Evolutionary conservation across 768 basidiomycete species (phyloP).

Genomic region (Boletellus sp.): DNA sequence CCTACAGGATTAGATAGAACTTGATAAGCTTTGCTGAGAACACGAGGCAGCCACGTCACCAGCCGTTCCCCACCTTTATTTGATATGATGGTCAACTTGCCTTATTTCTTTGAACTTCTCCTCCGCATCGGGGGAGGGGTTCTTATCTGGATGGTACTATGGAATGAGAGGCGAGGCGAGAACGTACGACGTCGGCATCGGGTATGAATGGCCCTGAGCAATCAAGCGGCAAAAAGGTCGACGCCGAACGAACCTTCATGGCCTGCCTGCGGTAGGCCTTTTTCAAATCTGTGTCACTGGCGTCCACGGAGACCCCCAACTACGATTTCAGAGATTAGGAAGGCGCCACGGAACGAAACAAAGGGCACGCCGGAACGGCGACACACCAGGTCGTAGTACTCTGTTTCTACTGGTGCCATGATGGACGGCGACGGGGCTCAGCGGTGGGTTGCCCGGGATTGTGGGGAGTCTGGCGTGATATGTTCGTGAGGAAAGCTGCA

Average conservation of each 20-base stretch:
- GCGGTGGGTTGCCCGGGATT: neutral
- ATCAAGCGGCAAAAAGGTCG: neutral
- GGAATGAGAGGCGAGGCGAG: neutral
- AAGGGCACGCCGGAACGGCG: neutral
- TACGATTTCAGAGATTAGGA: constrained; percentile 25
- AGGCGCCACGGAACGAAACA: neutral
- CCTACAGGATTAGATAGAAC: constrained; percentile 80
- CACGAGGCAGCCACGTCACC: constrained; percentile 19
- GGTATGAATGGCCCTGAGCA: neutral
- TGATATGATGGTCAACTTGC: constrained; percentile 36
- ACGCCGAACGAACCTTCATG: constrained; percentile 64
- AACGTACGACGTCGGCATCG: neutral
- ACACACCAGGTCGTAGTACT: constrained; percentile 82
- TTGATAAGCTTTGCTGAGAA: constrained; percentile 86
- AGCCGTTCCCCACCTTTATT: constrained; percentile 7
- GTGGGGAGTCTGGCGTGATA: neutral
- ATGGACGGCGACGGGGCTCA: neutral
- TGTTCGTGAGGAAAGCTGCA: neutral
- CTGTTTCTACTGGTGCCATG: constrained; percentile 89
- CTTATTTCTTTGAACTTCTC: constrained; percentile 97
- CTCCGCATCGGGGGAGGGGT: constrained; percentile 86
- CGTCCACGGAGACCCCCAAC: constrained; percentile 72
- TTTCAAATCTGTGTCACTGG: constrained; percentile 78
- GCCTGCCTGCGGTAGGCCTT: constrained; percentile 94
- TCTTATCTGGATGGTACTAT: constrained; percentile 95